These are phyloP conservation scores for Seiridium cupressi DNA, from an alignment of 2,329 filamentous ascomycete genomes.

Conservation along the genomic window DNA sequence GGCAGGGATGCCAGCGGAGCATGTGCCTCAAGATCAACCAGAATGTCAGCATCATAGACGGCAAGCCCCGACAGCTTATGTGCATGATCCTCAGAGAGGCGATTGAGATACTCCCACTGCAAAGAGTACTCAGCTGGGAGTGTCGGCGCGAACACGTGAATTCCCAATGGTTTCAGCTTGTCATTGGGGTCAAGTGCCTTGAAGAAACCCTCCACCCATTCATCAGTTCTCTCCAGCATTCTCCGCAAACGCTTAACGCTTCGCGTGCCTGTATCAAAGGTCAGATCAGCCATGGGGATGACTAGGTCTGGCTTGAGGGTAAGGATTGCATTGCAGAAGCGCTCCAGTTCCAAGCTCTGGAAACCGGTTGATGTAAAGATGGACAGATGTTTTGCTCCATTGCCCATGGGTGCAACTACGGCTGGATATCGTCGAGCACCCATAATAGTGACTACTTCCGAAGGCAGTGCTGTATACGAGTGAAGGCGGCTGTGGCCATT, in stretches of 20 bases:
- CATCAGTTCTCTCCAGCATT: slow-evolving; percentile 83
- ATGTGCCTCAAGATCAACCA: slow-evolving; percentile 63
- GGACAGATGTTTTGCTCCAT: slow-evolving; percentile 69
- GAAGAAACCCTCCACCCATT: slow-evolving; percentile 73
- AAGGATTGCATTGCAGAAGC: slow-evolving; percentile 65
- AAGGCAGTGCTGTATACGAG: slow-evolving; percentile 71
- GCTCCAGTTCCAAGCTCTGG: slow-evolving; percentile 62
- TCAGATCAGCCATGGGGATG: slow-evolving; percentile 74
- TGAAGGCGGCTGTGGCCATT: slow-evolving; percentile 58
- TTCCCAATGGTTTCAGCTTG: slow-evolving; percentile 24
- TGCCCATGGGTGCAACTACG: slow-evolving; percentile 67
- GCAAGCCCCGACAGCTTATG: slow-evolving; percentile 66
- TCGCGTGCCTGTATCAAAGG: slow-evolving; percentile 45
- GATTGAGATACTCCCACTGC: slow-evolving; percentile 78
- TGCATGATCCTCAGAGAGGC: slow-evolving; percentile 63
- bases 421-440: slow-evolving; percentile 76
- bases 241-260: slow-evolving; percentile 73
- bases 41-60: slow-evolving; percentile 70
- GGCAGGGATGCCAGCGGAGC: slow-evolving; percentile 60
- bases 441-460: slow-evolving; percentile 66
- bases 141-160: slow-evolving; percentile 62
- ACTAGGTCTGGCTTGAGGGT: slow-evolving; percentile 77
- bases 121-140: slow-evolving; percentile 72
- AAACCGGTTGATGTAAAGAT: slow-evolving; percentile 89
- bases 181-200: slow-evolving; percentile 33